Evolutionary conservation across 2,329 filamentous ascomycete genomes (phyloP).

Genomic region (Cercospora janseana): DNA sequence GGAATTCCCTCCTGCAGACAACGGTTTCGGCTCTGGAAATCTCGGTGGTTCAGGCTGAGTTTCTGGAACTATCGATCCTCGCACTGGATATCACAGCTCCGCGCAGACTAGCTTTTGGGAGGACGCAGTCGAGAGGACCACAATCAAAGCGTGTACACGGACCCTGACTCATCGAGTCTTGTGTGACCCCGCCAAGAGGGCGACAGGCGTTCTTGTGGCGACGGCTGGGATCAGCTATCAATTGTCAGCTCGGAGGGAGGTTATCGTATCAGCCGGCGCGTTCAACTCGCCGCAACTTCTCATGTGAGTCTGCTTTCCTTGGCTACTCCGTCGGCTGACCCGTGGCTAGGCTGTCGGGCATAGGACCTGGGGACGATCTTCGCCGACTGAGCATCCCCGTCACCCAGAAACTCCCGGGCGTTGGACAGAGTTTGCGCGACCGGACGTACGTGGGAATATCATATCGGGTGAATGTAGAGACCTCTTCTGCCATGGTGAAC

Average conservation of each 20-base stretch:
- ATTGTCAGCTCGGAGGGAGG: slow-evolving; percentile 40
- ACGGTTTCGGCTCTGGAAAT: slow-evolving; percentile 16
- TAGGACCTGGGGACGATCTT: slow-evolving; percentile 18
- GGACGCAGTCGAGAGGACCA: slow-evolving; percentile 1
- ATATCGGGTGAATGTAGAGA: slow-evolving; percentile 14
- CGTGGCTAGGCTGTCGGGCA: slow-evolving; percentile 33
- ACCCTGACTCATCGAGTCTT: slow-evolving; percentile 33
- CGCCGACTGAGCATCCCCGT: slow-evolving; percentile 22
- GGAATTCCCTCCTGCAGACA: slow-evolving; percentile 11
- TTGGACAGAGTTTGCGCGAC: slow-evolving; percentile 26
- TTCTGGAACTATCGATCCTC: neutral
- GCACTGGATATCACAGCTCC: slow-evolving; percentile 14
- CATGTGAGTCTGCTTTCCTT: too few species aligned
- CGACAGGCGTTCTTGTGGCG: slow-evolving; percentile 27
- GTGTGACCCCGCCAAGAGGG: slow-evolving; percentile 33
- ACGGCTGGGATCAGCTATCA: neutral
- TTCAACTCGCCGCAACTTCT: slow-evolving; percentile 45
- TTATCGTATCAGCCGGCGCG: slow-evolving; percentile 46
- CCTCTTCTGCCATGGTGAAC: slow-evolving; percentile 5
- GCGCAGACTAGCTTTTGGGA: slow-evolving; percentile 10
- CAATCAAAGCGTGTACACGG: slow-evolving; percentile 18
- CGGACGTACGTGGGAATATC: slow-evolving; percentile 16
- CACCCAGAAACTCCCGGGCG: slow-evolving; percentile 22
- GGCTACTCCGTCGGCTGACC: too few species aligned
- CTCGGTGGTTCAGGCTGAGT: neutral